These are phyloP conservation scores for Madurella fahalii DNA, from an alignment of 2,329 filamentous ascomycete species.

Conservation along the genomic window DNA sequence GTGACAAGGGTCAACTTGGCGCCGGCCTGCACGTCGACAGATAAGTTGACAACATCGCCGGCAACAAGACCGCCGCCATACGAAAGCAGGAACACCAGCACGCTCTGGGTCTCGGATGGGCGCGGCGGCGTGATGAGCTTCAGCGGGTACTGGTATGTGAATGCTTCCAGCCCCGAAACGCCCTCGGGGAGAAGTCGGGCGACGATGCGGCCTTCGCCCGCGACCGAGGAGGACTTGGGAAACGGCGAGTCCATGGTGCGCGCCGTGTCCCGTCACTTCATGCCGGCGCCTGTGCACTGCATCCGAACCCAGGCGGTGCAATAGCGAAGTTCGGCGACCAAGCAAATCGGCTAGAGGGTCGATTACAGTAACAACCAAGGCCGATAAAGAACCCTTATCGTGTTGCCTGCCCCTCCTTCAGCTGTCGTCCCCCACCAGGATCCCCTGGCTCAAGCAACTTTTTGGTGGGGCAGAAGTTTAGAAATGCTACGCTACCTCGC, in stretches of 20 bases:
- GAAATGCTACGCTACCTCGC: not conserved
- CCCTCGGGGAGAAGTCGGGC: conserved; percentile 68
- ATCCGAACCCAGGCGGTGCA: not conserved
- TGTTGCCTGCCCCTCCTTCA: conserved; percentile 11
- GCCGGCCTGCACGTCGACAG: conserved; percentile 58
- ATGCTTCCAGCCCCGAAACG: conserved; percentile 65
- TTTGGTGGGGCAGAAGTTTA: not conserved
- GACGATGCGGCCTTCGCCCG: conserved; percentile 75
- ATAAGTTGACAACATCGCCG: conserved; percentile 75
- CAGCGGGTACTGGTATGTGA: conserved; percentile 89
- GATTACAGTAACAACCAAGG: not conserved
- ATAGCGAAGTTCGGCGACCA: not conserved
- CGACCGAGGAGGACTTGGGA: conserved; percentile 64
- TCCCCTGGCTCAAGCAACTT: not conserved
- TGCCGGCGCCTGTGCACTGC: not conserved
- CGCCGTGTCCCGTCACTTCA: conserved; percentile 11
- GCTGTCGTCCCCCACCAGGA: conserved; percentile 11
- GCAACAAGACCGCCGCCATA: conserved; percentile 92
- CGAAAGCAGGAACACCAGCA: conserved; percentile 84
- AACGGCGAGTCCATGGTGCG: conserved; percentile 64
- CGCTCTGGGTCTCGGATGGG: conserved; percentile 58
- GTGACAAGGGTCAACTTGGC: conserved; percentile 66
- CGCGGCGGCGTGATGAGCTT: conserved; percentile 84
- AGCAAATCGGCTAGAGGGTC: not conserved
- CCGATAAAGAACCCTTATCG: conserved; percentile 13